Evolutionary conservation across 805 yeast species (phyloP), one percentile per base, ranked within the genome.

Genomic region (Brettanomyces naardenensis): DNA sequence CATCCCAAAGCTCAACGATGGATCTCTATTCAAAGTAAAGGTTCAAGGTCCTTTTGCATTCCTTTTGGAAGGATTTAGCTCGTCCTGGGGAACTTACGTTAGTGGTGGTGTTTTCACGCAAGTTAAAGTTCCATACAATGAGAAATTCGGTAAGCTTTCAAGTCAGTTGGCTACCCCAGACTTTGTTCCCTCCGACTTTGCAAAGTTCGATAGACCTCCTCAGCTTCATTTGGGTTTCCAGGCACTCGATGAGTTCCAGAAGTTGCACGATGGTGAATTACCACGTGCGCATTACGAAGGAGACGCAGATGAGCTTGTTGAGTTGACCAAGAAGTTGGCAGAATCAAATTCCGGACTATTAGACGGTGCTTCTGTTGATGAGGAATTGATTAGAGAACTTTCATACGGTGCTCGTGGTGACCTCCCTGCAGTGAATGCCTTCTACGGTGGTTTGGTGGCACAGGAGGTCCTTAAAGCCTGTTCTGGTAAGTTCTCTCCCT

Each of bases 1-100:
- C 28, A 68, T 87, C 54, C 78, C 73, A 7, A 70, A 70, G 44
- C 65, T 87, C 44, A 85, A 89, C 57, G 79, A 78, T 48, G 95
- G 90, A 4, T 63, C 71, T 39, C 72, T 87, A 13, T 77, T 69
- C 56, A 81, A 83, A 55, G 75, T 92, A 37, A 81, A 78, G 54
- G 97, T 88, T 2, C 68, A 83, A 43, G 98, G 97, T 13, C 98
- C 98, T n/a, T 88, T 75, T 56, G 94, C 97, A 3, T 92, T 84
- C 69, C 78, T 75, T 54, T 37, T 57, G 26, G 75, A 90, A 42
- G 71, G 75, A 39, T 66, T 75, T 41, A 74, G 72, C 44, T 65
- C 66, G 18, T 48, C 61, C 19, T 67, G 62, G 61, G 95, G 89
- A 18, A 59, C 67, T 2, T 92, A 87, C 55, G 59, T 65, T 37